A percentile compares a stretch with the other conserved stretches of the same genome.
These are phyloP conservation scores for Neurospora cerealis DNA, from an alignment of 495 filamentous ascomycete species.

Conservation along the genomic window DNA sequence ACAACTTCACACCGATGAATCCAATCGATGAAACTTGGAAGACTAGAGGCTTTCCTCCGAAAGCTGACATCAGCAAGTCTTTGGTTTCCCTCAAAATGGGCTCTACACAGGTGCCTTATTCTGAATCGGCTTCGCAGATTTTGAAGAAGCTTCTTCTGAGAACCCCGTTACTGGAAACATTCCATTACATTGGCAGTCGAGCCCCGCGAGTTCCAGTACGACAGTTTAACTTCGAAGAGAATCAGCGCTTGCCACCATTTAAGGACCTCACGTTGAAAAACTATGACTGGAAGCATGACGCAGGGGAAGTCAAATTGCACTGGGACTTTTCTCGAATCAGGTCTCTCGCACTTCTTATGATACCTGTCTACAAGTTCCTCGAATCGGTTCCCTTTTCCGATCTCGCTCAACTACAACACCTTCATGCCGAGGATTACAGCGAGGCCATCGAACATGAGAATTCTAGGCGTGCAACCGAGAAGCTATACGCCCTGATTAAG, in stretches of 20 bases:
- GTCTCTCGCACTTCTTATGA: constrained; percentile 15
- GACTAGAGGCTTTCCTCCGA: background rate
- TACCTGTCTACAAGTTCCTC: constrained; percentile 22
- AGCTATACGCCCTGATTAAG: constrained; percentile 12
- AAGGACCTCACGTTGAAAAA: constrained; percentile 17
- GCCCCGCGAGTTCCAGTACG: constrained; percentile 3
- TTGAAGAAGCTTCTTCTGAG: constrained; percentile 20
- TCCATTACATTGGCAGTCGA: constrained; percentile 19
- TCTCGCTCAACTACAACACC: constrained; percentile 9
- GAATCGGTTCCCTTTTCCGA: constrained; percentile 11
- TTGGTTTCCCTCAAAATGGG: constrained; percentile 16
- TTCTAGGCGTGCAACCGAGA: constrained; percentile 9
- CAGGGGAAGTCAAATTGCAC: constrained; percentile 10
- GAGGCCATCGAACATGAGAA: constrained; percentile 7
- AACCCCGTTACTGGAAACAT: constrained; percentile 9
- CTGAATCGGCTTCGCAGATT: constrained; percentile 13
- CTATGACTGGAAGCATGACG: constrained; percentile 25
- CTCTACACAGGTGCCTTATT: constrained; percentile 9
- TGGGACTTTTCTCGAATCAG: constrained; percentile 24
- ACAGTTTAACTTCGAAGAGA: constrained; percentile 17
- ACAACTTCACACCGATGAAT: background rate
- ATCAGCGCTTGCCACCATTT: constrained; percentile 23
- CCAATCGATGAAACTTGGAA: background rate
- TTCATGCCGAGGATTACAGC: constrained; percentile 20
- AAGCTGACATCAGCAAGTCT: background rate